Percentiles rank a stretch among this genome's conserved stretches.
Conservation (phyloP, 1,284 basidiomycete genomes). For the Lignosus rhinocerotis region DNA sequence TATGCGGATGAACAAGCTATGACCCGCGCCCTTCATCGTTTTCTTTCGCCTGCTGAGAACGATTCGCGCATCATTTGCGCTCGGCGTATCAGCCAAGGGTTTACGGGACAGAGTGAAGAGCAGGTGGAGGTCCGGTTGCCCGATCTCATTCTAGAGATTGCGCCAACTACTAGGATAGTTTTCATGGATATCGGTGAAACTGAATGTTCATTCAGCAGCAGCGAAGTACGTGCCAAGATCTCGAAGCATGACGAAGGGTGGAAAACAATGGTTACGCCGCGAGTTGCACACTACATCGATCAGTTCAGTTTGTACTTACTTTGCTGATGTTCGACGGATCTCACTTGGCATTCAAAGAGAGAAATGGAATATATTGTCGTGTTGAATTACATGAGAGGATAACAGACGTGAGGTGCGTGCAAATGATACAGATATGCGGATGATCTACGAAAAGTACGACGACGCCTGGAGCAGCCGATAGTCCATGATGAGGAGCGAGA, state of each 20-base stretch:
- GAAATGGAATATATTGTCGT: conserved; percentile 23
- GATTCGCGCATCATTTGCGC: conserved; percentile 77
- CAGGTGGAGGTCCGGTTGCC: conserved; percentile 36
- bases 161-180: conserved; percentile 49
- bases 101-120: conserved; percentile 26
- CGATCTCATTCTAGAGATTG: conserved; percentile 47
- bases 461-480: conserved; percentile 1
- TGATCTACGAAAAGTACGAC: conserved; percentile 6
- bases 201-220: conserved; percentile 71
- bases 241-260: conserved; percentile 36
- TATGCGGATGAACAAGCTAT: conserved; percentile 64
- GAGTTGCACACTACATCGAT: conserved; percentile 50
- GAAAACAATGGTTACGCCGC: conserved; percentile 42
- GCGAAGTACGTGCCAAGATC: conserved; percentile 61
- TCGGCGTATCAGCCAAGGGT: conserved; percentile 41
- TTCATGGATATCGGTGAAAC: conserved; percentile 62
- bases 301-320: conserved; percentile 49
- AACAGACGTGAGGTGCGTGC: conserved; percentile 15
- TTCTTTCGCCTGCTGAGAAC: conserved; percentile 62
- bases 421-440: conserved; percentile 10
- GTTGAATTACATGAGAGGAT: conserved; percentile 15
- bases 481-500: background rate
- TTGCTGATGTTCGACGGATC: background rate
- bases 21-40: conserved; percentile 52
- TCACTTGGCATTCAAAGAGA: background rate